Conservation (phyloP, 257 asterid species). For the Rauvolfia tetraphylla region DNA sequence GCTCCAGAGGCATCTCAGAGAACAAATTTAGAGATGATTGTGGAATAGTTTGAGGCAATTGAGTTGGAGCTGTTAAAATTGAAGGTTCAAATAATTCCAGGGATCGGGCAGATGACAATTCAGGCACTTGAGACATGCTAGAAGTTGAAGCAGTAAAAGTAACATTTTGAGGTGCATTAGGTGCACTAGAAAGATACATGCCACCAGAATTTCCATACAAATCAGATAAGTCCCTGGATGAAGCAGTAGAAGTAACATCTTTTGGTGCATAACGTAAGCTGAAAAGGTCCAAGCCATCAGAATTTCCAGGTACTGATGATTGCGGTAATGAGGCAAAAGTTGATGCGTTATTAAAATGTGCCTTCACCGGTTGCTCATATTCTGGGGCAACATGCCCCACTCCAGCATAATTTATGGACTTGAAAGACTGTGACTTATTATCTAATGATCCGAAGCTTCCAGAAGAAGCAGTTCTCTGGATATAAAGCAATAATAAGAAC, state of each 20-base stretch:
- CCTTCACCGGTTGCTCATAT: constrained; percentile 33
- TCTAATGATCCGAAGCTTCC: constrained; percentile 70
- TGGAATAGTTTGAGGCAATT: constrained; percentile 31
- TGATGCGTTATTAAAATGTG: constrained; percentile 25
- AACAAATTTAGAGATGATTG: constrained; percentile 48
- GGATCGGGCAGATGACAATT: constrained; percentile 33
- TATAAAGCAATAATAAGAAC: constrained; percentile 13
- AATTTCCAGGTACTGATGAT: constrained; percentile 24
- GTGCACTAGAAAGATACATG: constrained; percentile 47
- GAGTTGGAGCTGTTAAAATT: constrained; percentile 37
- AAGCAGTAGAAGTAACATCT: constrained; percentile 31
- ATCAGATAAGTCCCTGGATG: constrained; percentile 31
- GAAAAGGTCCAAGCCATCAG: constrained; percentile 47
- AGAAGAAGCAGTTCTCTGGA: constrained; percentile 60
- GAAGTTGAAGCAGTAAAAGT: constrained; percentile 32
- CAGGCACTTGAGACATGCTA: constrained; percentile 36
- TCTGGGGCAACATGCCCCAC: constrained; percentile 32
- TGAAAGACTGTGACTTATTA: constrained; percentile 41
- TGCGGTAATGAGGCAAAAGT: constrained; percentile 28
- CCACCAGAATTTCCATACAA: constrained; percentile 31
- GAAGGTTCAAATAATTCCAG: constrained; percentile 41
- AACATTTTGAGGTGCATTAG: constrained; percentile 31
- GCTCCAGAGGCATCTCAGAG: constrained; percentile 38
- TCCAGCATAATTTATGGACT: constrained; percentile 28
- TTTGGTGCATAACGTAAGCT: constrained; percentile 39